Evolutionary conservation across 305 asterid genomes (phyloP).

Genomic region (Petunia hybrid): DNA sequence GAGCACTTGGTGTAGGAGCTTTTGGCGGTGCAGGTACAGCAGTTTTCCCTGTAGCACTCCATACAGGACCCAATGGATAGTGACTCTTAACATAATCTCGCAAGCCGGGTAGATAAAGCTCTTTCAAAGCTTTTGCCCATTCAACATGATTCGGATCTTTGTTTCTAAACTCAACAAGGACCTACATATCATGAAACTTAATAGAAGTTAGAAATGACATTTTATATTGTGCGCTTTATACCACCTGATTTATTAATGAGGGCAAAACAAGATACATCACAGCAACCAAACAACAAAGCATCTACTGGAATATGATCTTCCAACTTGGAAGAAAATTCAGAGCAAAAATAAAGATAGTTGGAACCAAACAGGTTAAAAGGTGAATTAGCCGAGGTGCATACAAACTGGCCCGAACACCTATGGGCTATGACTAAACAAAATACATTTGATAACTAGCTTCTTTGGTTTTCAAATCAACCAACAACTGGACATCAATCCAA

Average conservation of each 20-base stretch:
- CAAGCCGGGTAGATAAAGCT: constrained; percentile 91
- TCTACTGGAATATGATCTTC: constrained; percentile 20
- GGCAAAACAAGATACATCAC: not conserved
- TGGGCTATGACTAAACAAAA: too few species aligned
- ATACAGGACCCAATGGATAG: constrained; percentile 93
- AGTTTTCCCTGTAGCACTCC: constrained; percentile 83
- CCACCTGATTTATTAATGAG: not conserved
- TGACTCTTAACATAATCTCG: constrained; percentile 92
- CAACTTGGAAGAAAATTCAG: constrained; percentile 12
- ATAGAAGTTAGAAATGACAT: constrained; percentile 9
- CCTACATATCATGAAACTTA: constrained; percentile 46
- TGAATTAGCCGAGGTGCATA: too few species aligned
- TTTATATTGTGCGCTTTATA: not conserved
- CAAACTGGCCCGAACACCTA: too few species aligned
- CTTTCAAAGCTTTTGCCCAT: constrained; percentile 98
- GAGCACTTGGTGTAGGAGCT: constrained; percentile 60
- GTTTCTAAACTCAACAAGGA: constrained; percentile 94
- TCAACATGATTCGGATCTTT: constrained; percentile 92
- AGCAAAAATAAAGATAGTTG: too few species aligned
- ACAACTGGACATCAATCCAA: too few species aligned
- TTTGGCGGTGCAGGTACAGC: constrained; percentile 65
- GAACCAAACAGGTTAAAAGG: too few species aligned
- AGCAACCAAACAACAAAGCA: constrained; percentile 9
- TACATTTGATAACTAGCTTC: too few species aligned
- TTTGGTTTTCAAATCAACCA: too few species aligned